phyloP scores from a whole-genome alignment of 2,329 filamentous ascomycete genomes.

The Coleophoma crateriformis region DNA sequence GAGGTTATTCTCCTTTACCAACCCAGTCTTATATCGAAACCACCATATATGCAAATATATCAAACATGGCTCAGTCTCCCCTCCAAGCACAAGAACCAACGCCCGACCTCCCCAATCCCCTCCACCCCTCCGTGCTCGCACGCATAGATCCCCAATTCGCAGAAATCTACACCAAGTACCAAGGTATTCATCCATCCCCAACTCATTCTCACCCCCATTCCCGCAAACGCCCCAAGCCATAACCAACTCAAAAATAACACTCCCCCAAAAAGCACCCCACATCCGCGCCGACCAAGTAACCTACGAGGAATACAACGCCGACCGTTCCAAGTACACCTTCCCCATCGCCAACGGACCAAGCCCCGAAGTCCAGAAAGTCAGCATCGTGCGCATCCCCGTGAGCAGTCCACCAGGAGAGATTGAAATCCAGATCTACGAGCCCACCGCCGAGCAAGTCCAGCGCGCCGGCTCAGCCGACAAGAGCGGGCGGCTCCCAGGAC shows the following conservation, averaged over 20 bases:
- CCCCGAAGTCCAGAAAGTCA: conserved; percentile 11
- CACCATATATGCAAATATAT: too few relatives aligned
- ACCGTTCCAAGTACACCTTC: conserved; percentile 16
- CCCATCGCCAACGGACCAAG: conserved; percentile 8
- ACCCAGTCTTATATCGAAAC: too few relatives aligned
- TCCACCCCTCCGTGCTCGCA: conserved; percentile 12
- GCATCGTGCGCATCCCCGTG: conserved; percentile 8
- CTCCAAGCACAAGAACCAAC: not conserved
- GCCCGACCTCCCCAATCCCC: conserved; percentile 6
- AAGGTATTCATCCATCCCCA: conserved; percentile 8
- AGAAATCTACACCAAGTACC: conserved; percentile 16
- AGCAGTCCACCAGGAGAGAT: conserved; percentile 12
- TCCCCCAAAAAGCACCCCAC: conserved; percentile 7
- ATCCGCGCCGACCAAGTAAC: conserved; percentile 16
- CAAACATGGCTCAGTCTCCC: too few relatives aligned
- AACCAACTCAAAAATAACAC: not conserved
- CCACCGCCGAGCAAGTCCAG: conserved; percentile 7
- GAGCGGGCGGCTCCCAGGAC: conserved; percentile 11
- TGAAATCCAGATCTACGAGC: conserved; percentile 10
- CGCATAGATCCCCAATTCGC: conserved; percentile 15
- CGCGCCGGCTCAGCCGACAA: not conserved
- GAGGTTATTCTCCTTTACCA: too few relatives aligned
- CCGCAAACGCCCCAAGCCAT: too few relatives aligned
- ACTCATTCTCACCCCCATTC: not conserved
- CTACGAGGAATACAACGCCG: conserved; percentile 16